phyloP scores from a whole-genome alignment of 768 basidiomycete species.

The Calocybe cyanea region DNA sequence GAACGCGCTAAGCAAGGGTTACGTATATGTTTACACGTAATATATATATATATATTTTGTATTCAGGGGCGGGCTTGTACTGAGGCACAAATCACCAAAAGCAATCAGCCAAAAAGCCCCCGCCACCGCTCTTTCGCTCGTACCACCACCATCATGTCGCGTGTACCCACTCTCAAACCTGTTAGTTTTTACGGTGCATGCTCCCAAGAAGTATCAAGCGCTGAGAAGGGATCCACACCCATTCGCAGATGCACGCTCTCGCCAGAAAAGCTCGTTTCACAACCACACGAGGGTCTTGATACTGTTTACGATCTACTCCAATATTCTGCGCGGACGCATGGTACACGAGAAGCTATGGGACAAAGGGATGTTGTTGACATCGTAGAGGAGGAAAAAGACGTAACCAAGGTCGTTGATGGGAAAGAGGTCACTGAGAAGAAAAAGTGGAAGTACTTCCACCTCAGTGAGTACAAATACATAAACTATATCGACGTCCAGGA shows the following conservation, averaged over 20 bases:
- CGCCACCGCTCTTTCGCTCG: background rate
- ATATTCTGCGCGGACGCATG: conserved; percentile 73
- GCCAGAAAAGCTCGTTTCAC: conserved; percentile 54
- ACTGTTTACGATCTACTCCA: conserved; percentile 78
- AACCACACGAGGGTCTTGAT: conserved; percentile 71
- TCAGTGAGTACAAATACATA: conserved; percentile 85
- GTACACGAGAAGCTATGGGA: conserved; percentile 71
- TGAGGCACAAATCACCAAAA: too few species aligned
- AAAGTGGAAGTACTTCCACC: conserved; percentile 93
- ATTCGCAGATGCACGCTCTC: conserved; percentile 55
- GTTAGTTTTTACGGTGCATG: conserved; percentile 55
- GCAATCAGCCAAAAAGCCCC: too few species aligned
- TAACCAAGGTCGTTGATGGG: conserved; percentile 79
- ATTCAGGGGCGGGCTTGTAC: too few species aligned
- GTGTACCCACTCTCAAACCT: conserved; percentile 34
- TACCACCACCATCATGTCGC: conserved; percentile 23
- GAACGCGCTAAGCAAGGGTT: too few species aligned
- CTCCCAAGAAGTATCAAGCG: conserved; percentile 54
- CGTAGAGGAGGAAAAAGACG: conserved; percentile 86
- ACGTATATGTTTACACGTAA: too few species aligned
- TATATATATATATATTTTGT: too few species aligned
- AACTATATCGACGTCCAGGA: conserved; percentile 70
- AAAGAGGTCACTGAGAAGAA: conserved; percentile 85
- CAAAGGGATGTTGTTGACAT: conserved; percentile 69
- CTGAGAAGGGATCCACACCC: conserved; percentile 45